These are phyloP conservation scores for Chlamydomonas incerta DNA, from an alignment of 139 green algal species.

Conservation along the genomic window DNA sequence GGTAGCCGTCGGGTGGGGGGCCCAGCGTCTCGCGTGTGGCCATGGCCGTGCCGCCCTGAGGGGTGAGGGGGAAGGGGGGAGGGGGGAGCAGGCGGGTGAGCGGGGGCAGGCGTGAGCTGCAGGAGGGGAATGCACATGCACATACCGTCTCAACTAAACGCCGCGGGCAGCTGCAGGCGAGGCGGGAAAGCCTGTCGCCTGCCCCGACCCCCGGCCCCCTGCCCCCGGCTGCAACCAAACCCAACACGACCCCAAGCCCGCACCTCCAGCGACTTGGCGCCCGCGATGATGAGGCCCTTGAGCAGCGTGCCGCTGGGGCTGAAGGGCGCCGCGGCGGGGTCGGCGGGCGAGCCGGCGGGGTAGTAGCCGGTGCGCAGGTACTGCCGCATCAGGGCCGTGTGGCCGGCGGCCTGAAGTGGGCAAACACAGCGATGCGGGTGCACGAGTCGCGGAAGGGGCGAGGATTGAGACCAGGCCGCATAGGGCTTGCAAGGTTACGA, in stretches of 20 bases:
- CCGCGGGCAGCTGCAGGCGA: background rate
- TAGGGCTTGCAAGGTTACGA: too few species aligned
- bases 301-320: slow-evolving; percentile 17
- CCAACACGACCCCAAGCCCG: too few species aligned
- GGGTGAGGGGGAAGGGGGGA: too few species aligned
- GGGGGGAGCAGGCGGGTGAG: background rate
- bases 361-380: slow-evolving; percentile 31
- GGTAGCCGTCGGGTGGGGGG: slow-evolving; percentile 4
- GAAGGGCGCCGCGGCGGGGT: background rate
- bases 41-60: background rate
- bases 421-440: too few species aligned
- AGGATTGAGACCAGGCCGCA: too few species aligned
- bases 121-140: background rate
- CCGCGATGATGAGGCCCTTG: slow-evolving; percentile 21
- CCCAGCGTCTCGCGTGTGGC: background rate
- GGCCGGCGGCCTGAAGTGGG: background rate
- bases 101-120: background rate
- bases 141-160: background rate
- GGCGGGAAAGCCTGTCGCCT: too few species aligned
- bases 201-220: too few species aligned
- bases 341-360: background rate
- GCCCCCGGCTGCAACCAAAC: too few species aligned
- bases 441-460: too few species aligned
- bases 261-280: background rate
- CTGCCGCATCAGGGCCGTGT: slow-evolving; percentile 10